phyloP scores from a whole-genome alignment of 148 eudicot species.

The Beta vulgaris region DNA sequence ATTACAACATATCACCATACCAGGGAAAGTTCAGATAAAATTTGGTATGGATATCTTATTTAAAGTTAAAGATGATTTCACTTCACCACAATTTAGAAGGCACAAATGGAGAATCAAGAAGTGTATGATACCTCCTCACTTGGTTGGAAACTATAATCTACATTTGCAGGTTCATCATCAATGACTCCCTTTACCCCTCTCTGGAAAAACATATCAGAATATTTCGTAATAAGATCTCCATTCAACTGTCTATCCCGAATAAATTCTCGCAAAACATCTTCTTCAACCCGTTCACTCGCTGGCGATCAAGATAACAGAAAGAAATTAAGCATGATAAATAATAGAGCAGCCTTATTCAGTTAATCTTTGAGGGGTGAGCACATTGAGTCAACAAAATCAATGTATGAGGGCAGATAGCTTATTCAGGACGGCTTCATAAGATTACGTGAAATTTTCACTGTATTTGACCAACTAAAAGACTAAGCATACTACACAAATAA shows the following conservation, averaged over 20 bases:
- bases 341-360: not conserved
- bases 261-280: conserved; percentile 41
- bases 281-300: conserved; percentile 37
- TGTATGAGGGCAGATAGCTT: not conserved
- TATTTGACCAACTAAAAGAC: not conserved
- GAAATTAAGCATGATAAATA: conserved; percentile 1
- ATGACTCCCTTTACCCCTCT: conserved; percentile 12
- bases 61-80: not conserved
- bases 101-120: conserved; percentile 1
- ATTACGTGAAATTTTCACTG: not conserved
- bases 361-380: not conserved
- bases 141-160: conserved; percentile 18
- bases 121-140: conserved; percentile 24
- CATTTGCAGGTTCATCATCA: conserved; percentile 13
- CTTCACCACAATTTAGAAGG: not conserved
- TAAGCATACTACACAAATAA: not conserved
- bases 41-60: not conserved
- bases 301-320: conserved; percentile 18
- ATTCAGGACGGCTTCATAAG: not conserved
- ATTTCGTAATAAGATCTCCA: conserved; percentile 42
- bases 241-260: conserved; percentile 42
- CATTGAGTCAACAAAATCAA: not conserved
- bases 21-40: not conserved
- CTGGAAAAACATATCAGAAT: conserved; percentile 35
- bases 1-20: too few relatives aligned